phyloP scores from a whole-genome alignment of 257 asterid species.

The Nicotiana noctiflora region DNA sequence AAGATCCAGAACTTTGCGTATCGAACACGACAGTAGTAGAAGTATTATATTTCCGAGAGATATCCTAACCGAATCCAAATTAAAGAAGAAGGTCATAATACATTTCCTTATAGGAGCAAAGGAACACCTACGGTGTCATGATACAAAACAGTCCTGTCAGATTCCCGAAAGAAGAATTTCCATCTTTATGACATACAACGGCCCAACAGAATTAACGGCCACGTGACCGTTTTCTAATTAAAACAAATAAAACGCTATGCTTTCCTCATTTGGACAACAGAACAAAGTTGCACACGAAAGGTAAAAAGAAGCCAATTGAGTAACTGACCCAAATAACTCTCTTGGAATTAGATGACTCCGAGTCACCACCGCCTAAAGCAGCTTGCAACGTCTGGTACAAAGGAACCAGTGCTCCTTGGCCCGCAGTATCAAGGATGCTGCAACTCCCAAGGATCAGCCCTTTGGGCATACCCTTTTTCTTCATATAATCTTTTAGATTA shows the following conservation, averaged over 20 bases:
- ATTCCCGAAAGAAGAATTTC: neutral
- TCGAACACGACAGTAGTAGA: neutral
- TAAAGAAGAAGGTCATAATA: neutral
- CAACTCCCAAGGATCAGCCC: constrained; percentile 86
- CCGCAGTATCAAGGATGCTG: constrained; percentile 89
- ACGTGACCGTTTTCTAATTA: neutral
- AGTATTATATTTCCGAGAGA: neutral
- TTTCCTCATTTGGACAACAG: neutral
- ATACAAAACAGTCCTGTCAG: neutral
- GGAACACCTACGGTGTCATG: neutral
- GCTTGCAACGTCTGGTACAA: constrained; percentile 78
- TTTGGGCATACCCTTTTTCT: constrained; percentile 64
- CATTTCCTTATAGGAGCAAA: neutral
- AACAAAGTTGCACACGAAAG: neutral
- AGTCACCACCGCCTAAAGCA: constrained; percentile 39
- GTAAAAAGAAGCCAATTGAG: constrained; percentile 1
- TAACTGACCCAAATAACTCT: constrained; percentile 76
- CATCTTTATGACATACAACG: neutral
- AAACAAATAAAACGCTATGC: neutral
- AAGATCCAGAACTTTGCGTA: neutral
- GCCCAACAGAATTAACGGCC: neutral
- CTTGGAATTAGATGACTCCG: constrained; percentile 32
- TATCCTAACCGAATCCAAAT: neutral
- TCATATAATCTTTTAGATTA: constrained; percentile 67
- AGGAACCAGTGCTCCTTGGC: constrained; percentile 77